These are phyloP conservation scores for Pecoramyces ruminantium DNA, from an alignment of 192 early-diverging fungal genomes.

Conservation along the genomic window DNA sequence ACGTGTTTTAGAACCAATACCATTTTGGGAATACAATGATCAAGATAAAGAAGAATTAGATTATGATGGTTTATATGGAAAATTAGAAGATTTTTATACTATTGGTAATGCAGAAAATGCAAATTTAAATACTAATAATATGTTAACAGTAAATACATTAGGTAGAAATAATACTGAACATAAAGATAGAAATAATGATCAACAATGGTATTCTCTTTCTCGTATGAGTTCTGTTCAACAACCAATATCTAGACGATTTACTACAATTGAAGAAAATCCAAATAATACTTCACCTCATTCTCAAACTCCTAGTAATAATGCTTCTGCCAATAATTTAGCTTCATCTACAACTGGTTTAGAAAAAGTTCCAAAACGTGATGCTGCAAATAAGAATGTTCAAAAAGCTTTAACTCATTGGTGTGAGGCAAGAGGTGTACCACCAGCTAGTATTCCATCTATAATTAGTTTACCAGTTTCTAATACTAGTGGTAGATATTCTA, in stretches of 20 bases:
- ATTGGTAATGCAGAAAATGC: neutral
- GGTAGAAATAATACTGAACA: neutral
- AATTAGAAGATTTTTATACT: neutral
- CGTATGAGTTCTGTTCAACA: neutral
- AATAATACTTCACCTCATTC: neutral
- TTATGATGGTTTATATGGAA: neutral
- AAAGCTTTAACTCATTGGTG: neutral
- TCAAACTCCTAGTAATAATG: neutral
- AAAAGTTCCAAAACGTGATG: neutral
- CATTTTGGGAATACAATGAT: neutral
- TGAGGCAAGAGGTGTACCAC: neutral
- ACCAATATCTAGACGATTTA: neutral
- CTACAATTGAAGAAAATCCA: neutral
- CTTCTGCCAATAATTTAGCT: neutral
- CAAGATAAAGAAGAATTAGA: neutral
- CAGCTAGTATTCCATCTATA: neutral
- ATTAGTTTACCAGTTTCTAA: neutral
- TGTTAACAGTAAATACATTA: neutral
- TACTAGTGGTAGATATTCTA: neutral
- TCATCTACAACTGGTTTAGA: neutral
- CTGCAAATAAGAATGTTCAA: neutral
- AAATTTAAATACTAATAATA: neutral
- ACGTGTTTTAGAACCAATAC: constrained; percentile 6
- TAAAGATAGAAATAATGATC: neutral
- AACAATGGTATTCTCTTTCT: neutral